Percentiles rank a stretch among this genome's conserved stretches.
Conservation (phyloP, 2,329 filamentous ascomycete genomes). For the Exserohilum rostratum region DNA sequence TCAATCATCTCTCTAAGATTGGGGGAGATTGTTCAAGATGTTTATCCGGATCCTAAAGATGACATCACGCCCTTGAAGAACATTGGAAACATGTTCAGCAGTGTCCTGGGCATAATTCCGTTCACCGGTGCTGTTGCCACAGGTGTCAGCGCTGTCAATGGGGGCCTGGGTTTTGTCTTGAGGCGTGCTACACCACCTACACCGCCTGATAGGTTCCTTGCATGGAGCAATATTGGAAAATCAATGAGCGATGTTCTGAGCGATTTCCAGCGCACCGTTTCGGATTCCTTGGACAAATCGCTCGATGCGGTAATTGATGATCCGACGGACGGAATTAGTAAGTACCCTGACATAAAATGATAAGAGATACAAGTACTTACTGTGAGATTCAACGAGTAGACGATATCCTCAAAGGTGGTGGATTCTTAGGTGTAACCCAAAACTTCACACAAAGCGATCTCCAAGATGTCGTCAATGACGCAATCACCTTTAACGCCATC, state of each 20-base stretch:
- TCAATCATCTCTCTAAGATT: slow-evolving; percentile 11
- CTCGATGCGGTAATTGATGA: background rate
- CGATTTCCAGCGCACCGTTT: slow-evolving; percentile 6
- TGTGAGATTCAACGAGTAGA: no score
- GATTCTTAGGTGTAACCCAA: slow-evolving; percentile 9
- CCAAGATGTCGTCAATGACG: slow-evolving; percentile 1
- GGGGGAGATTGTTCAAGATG: slow-evolving; percentile 3
- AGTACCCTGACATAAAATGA: background rate
- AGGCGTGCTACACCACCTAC: slow-evolving; percentile 1
- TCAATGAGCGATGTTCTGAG: slow-evolving; percentile 1
- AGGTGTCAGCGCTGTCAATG: background rate
- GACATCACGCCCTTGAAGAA: slow-evolving; percentile 8
- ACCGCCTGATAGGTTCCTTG: slow-evolving; percentile 6
- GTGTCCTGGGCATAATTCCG: background rate
- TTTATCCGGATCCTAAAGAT: slow-evolving; percentile 12
- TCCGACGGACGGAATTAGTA: slow-evolving; percentile 2
- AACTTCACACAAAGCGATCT: slow-evolving; percentile 15
- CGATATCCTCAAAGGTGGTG: slow-evolving; percentile 5
- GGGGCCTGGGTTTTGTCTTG: background rate
- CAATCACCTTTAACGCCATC: background rate
- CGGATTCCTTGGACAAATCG: background rate
- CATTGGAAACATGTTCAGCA: background rate
- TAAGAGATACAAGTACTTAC: background rate
- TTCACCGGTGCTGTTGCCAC: slow-evolving; percentile 2
- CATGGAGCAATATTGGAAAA: slow-evolving; percentile 8